Evolutionary conservation across 2,329 filamentous ascomycete genomes (phyloP).

Genomic region (Didymella pinodella): DNA sequence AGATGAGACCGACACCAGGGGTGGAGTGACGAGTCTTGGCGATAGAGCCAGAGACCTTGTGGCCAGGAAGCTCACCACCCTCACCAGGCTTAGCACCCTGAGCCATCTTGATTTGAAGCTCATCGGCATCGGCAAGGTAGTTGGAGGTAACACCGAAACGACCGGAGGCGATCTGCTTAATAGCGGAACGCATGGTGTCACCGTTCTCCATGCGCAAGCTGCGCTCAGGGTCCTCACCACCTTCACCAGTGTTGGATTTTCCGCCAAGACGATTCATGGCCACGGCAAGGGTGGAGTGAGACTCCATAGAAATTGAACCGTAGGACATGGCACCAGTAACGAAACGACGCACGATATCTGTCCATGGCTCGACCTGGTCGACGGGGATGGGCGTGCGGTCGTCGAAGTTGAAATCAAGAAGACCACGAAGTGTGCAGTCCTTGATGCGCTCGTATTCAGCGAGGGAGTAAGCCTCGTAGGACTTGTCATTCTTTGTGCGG

Average conservation of each 20-base stretch:
- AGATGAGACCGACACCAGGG: constrained; percentile 94
- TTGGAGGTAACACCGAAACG: constrained; percentile 95
- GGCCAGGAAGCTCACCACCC: constrained; percentile 93
- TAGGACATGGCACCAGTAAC: constrained; percentile 99
- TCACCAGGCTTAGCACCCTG: constrained; percentile 98
- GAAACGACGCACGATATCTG: constrained; percentile 94
- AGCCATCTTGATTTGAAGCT: constrained; percentile 99
- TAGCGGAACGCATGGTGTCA: constrained; percentile 95
- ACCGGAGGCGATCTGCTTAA: constrained; percentile 96
- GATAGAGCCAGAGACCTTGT: constrained; percentile 95
- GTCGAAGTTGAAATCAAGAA: constrained; percentile 96
- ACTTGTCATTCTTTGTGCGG: constrained; percentile 97
- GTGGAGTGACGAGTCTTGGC: constrained; percentile 95
- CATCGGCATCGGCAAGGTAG: constrained; percentile 93
- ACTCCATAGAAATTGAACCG: constrained; percentile 98
- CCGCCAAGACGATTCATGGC: constrained; percentile 97
- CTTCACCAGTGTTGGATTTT: constrained; percentile 97
- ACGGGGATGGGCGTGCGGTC: constrained; percentile 85
- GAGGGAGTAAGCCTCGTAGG: constrained; percentile 93
- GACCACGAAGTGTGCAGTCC: constrained; percentile 89
- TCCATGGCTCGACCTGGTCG: constrained; percentile 97
- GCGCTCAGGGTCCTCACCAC: constrained; percentile 93
- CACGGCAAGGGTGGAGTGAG: constrained; percentile 92
- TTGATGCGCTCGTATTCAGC: constrained; percentile 97
- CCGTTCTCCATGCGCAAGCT: constrained; percentile 87